Evolutionary conservation across 78 protist genomes (phyloP).

Genomic region (Chrysochromulina parva): DNA sequence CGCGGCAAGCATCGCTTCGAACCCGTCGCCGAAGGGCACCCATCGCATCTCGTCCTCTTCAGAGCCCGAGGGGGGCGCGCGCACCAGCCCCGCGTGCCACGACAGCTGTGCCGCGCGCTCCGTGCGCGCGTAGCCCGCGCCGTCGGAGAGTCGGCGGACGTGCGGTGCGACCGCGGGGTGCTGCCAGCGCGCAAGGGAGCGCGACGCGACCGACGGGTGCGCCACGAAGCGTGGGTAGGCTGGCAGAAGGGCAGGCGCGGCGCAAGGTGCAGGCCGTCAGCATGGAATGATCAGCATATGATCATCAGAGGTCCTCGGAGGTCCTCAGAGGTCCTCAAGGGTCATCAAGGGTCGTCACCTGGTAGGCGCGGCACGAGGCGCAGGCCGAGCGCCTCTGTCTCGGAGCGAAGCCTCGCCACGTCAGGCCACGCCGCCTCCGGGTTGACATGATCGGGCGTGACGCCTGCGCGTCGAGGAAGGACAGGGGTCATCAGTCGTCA

Average conservation of each 20-base stretch:
- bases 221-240: background rate
- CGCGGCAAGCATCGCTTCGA: background rate
- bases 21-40: background rate
- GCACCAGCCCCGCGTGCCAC: background rate
- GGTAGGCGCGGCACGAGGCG: background rate
- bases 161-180: background rate
- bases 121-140: background rate
- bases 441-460: constrained; percentile 33
- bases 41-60: background rate
- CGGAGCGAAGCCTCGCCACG: background rate
- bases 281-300: too few species aligned
- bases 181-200: background rate
- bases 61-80: background rate
- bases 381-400: background rate
- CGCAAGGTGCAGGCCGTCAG: too few species aligned
- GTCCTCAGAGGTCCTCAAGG: too few species aligned
- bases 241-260: background rate
- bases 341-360: too few species aligned
- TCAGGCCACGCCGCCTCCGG: background rate
- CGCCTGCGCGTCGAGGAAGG: background rate
- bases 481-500: too few species aligned
- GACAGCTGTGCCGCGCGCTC: background rate
- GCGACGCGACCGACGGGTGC: background rate
- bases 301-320: too few species aligned
- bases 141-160: background rate